A percentile compares a stretch with the other conserved stretches of the same genome.
These are phyloP conservation scores for Pseudogymnoascus sp. DNA, from an alignment of 2,329 filamentous ascomycete genomes.

Conservation along the genomic window DNA sequence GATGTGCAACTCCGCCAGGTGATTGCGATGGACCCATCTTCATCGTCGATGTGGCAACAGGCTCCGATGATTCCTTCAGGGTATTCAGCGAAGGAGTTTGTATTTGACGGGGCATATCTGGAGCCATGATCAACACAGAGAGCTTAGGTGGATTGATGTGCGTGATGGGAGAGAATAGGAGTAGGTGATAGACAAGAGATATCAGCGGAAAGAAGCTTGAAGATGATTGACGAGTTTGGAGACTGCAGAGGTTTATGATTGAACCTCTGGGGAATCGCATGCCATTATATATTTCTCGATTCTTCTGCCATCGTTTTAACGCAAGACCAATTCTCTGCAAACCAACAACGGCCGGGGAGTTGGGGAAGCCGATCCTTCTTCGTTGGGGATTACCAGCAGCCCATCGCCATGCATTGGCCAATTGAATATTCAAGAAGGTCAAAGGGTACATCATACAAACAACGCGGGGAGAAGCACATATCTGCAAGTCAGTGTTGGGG, in stretches of 20 bases:
- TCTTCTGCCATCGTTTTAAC: not conserved
- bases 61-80: not conserved
- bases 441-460: not conserved
- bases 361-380: no score
- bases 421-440: not conserved
- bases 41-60: not conserved
- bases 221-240: not conserved
- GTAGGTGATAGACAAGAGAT: not conserved
- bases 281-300: not conserved
- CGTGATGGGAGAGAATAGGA: not conserved
- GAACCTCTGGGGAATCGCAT: not conserved
- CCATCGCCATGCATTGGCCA: not conserved
- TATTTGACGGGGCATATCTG: not conserved
- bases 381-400: no score
- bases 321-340: not conserved
- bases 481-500: no score
- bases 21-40: not conserved
- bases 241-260: not conserved
- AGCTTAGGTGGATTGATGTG: not conserved
- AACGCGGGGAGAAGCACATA: not conserved
- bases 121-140: not conserved
- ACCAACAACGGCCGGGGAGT: not conserved
- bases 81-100: not conserved
- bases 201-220: not conserved
- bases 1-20: not conserved